Conservation (phyloP, 352 stramenopile genomes). For the Hyaloperonospora brassicae region DNA sequence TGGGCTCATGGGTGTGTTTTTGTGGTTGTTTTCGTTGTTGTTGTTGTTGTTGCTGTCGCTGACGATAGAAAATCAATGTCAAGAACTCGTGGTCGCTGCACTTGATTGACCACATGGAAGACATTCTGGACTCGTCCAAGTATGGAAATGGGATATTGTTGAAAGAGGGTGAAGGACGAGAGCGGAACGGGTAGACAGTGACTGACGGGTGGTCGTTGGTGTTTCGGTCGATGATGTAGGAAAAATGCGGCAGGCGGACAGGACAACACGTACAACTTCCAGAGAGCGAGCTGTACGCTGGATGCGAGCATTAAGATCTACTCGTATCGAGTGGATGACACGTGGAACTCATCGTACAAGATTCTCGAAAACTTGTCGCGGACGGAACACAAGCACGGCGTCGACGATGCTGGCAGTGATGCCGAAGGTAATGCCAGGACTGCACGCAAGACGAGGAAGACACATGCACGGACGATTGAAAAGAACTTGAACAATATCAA, state of each 20-base stretch:
- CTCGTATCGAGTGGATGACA: slow-evolving; percentile 97
- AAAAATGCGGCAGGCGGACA: slow-evolving; percentile 25
- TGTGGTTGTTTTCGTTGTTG: neutral
- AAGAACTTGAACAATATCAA: slow-evolving; percentile 86
- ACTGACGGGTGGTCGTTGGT: neutral
- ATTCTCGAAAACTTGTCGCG: slow-evolving; percentile 96
- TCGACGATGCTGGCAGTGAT: slow-evolving; percentile 16
- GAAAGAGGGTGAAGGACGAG: neutral
- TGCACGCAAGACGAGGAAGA: slow-evolving; percentile 40
- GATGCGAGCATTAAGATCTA: slow-evolving; percentile 99
- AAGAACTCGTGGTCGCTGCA: slow-evolving; percentile 95
- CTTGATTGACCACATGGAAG: slow-evolving; percentile 97
- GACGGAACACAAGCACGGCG: slow-evolving; percentile 50
- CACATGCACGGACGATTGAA: slow-evolving; percentile 67
- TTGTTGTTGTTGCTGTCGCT: neutral
- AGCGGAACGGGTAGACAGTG: neutral
- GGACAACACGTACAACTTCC: slow-evolving; percentile 91
- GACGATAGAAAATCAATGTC: slow-evolving; percentile 92
- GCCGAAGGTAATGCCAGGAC: slow-evolving; percentile 26
- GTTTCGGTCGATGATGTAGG: slow-evolving; percentile 4
- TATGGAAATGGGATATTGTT: slow-evolving; percentile 14
- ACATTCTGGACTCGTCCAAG: slow-evolving; percentile 79
- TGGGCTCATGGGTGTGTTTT: neutral
- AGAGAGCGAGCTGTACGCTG: slow-evolving; percentile 96
- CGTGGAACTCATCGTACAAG: slow-evolving; percentile 94